phyloP scores from a whole-genome alignment of 108 stramenopile genomes.

The Pseudonitzschia pungens region DNA sequence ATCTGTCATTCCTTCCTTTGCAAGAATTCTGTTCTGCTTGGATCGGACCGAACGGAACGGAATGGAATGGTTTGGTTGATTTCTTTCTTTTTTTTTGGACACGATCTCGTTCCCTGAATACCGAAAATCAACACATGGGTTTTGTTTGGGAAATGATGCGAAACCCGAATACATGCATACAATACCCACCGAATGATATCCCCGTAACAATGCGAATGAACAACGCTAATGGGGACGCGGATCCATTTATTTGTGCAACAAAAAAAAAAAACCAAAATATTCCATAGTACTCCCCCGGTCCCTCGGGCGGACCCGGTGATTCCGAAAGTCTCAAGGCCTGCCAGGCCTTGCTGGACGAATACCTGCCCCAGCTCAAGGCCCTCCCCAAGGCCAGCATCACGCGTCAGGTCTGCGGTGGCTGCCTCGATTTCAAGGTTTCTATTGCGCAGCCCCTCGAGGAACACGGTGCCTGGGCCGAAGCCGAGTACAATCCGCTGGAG shows the following conservation, averaged over 20 bases:
- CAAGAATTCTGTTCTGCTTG: neutral
- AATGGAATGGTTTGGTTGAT: no score
- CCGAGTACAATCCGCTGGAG: slow-evolving; percentile 44
- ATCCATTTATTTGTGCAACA: no score
- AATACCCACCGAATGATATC: no score
- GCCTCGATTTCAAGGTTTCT: slow-evolving; percentile 62
- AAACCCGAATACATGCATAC: no score
- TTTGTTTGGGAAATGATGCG: no score
- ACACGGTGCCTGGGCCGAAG: slow-evolving; percentile 40
- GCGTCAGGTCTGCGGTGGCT: slow-evolving; percentile 58
- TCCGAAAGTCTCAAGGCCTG: slow-evolving; percentile 44
- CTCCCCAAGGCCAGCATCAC: slow-evolving; percentile 42
- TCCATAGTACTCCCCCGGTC: neutral
- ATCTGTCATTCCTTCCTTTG: neutral
- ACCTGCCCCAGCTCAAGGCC: slow-evolving; percentile 41
- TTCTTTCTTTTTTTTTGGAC: neutral
- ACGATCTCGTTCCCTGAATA: neutral
- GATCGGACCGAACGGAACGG: neutral
- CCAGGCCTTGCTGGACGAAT: slow-evolving; percentile 40
- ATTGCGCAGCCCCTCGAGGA: slow-evolving; percentile 36
- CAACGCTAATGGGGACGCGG: no score
- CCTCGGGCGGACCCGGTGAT: slow-evolving; percentile 33
- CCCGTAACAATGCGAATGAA: no score
- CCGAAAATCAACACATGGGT: no score
- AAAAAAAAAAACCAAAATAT: no score